Evolutionary conservation across 1,284 basidiomycete species (phyloP).

Genomic region (Boletus smithii): DNA sequence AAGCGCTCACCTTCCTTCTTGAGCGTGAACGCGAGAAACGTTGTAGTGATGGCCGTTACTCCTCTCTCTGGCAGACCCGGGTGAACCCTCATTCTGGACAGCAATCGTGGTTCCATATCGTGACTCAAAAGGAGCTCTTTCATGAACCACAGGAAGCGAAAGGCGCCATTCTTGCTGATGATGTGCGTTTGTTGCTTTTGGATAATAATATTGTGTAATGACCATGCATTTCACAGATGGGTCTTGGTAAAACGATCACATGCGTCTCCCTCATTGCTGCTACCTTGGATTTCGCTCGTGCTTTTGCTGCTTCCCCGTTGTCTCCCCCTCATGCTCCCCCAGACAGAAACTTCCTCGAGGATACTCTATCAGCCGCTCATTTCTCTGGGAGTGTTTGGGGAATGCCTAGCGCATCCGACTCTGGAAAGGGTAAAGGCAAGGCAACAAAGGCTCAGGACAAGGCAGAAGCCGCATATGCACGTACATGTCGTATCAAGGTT

Average conservation of each 20-base stretch:
- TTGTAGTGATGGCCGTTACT: slow-evolving; percentile 51
- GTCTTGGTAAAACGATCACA: slow-evolving; percentile 96
- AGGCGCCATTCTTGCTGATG: slow-evolving; percentile 91
- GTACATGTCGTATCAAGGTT: slow-evolving; percentile 70
- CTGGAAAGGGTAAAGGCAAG: slow-evolving; percentile 61
- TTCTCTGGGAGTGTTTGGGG: slow-evolving; percentile 80
- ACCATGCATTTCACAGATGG: slow-evolving; percentile 65
- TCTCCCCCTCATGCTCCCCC: slow-evolving; percentile 41
- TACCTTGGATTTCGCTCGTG: slow-evolving; percentile 69
- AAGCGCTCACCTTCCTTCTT: slow-evolving; percentile 94
- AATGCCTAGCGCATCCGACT: slow-evolving; percentile 58
- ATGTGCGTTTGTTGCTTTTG: slow-evolving; percentile 55
- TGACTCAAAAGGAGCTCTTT: slow-evolving; percentile 76
- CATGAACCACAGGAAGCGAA: slow-evolving; percentile 75
- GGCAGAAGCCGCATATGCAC: slow-evolving; percentile 61
- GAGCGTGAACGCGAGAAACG: slow-evolving; percentile 81
- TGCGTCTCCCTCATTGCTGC: slow-evolving; percentile 89
- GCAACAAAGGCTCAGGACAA: slow-evolving; percentile 61
- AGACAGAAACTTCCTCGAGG: slow-evolving; percentile 37
- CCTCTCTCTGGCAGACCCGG: slow-evolving; percentile 75
- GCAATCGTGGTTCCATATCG: slow-evolving; percentile 73
- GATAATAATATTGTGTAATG: slow-evolving; percentile 15
- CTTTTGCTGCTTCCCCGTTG: slow-evolving; percentile 63
- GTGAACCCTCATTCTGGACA: slow-evolving; percentile 50
- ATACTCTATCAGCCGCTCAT: slow-evolving; percentile 53